These are phyloP conservation scores for Paulownia fortunei DNA, from an alignment of 257 asterid genomes.

Conservation along the genomic window DNA sequence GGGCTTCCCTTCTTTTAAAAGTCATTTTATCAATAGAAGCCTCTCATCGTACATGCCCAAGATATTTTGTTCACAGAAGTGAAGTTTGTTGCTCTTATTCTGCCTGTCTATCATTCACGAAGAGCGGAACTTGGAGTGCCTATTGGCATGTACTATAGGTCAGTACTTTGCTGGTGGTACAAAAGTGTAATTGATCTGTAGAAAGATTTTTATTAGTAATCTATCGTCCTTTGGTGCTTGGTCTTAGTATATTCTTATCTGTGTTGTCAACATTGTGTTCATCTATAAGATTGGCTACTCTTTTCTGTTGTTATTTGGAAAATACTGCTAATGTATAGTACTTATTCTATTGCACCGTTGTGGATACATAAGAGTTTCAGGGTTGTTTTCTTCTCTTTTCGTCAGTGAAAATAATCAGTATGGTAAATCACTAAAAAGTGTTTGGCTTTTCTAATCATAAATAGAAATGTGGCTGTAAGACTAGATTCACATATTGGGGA, in stretches of 20 bases:
- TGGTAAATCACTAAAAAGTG: not conserved
- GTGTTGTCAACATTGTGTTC: not conserved
- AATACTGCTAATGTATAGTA: not conserved
- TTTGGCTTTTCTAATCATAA: no score
- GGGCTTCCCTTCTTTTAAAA: not conserved
- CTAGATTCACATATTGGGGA: no score
- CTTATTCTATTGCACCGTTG: no score
- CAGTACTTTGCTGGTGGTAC: no score
- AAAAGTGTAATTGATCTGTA: no score
- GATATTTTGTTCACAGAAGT: not conserved
- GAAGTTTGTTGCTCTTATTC: not conserved
- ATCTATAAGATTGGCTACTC: not conserved
- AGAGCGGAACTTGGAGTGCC: not conserved
- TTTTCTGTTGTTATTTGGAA: not conserved
- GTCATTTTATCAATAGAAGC: not conserved
- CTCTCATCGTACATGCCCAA: not conserved
- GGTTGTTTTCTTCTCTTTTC: not conserved
- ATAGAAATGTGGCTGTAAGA: no score
- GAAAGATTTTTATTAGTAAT: no score
- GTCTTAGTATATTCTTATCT: no score
- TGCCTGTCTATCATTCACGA: not conserved
- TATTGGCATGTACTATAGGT: not conserved
- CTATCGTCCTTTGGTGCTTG: no score
- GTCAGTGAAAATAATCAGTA: not conserved
- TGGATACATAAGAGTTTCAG: not conserved